Evolutionary conservation across 2,329 filamentous ascomycete genomes (phyloP).

Genomic region (Exophiala xenobiotica): DNA sequence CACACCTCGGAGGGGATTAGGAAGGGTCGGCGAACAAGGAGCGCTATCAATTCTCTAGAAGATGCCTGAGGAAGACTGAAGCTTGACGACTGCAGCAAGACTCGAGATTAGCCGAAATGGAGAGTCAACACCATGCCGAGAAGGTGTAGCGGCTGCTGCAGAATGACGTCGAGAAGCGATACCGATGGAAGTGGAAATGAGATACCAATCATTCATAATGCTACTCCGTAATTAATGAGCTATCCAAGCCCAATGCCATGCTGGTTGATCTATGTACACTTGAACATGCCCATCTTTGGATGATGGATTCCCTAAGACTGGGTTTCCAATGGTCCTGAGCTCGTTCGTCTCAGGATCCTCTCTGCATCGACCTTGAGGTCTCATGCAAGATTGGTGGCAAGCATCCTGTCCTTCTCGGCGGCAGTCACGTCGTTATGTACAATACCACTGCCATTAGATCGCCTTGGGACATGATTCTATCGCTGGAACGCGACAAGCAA

Average conservation of each 20-base stretch:
- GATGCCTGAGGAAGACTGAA: too few relatives aligned
- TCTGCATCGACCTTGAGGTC: background rate
- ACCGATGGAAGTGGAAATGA: background rate
- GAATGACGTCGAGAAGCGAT: too few relatives aligned
- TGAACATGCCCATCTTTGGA: background rate
- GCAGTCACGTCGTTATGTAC: background rate
- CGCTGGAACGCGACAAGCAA: conserved; percentile 14
- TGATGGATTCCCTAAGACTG: too few relatives aligned
- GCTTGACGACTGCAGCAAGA: too few relatives aligned
- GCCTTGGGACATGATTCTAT: conserved; percentile 6
- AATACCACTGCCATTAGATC: background rate
- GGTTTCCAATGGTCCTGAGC: too few relatives aligned
- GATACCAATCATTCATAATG: background rate
- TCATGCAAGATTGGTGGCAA: background rate
- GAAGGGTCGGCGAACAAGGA: too few relatives aligned
- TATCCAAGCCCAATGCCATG: background rate
- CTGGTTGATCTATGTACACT: background rate
- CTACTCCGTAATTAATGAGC: background rate
- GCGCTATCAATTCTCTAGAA: too few relatives aligned
- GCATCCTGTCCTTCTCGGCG: background rate
- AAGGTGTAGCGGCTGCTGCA: too few relatives aligned
- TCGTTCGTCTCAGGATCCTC: too few relatives aligned
- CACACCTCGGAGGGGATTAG: too few relatives aligned
- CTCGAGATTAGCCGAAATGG: too few relatives aligned
- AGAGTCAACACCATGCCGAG: too few relatives aligned